These are phyloP conservation scores for Chaetothyriales sp. DNA, from an alignment of 2,329 filamentous ascomycete species.

Conservation along the genomic window DNA sequence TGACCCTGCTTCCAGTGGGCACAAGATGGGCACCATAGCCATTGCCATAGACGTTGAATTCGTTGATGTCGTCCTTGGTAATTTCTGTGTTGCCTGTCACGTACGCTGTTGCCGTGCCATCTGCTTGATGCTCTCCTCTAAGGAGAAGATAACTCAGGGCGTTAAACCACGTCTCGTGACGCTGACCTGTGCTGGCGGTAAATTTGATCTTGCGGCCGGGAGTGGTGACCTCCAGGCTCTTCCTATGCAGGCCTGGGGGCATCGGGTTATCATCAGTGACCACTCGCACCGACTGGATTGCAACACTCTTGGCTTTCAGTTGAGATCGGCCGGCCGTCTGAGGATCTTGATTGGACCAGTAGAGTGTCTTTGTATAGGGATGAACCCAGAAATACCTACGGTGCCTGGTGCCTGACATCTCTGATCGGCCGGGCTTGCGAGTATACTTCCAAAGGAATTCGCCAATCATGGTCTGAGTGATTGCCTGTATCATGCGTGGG, in stretches of 20 bases:
- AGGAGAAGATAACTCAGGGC: slow-evolving; percentile 84
- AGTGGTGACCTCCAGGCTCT: slow-evolving; percentile 80
- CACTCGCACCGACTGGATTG: slow-evolving; percentile 82
- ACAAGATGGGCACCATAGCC: slow-evolving; percentile 39
- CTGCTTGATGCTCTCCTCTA: slow-evolving; percentile 42
- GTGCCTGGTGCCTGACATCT: slow-evolving; percentile 79
- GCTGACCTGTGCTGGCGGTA: slow-evolving; percentile 80
- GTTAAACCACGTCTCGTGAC: slow-evolving; percentile 98
- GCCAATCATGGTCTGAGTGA: slow-evolving; percentile 98
- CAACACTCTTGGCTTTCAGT: slow-evolving; percentile 71
- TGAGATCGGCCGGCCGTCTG: slow-evolving; percentile 62
- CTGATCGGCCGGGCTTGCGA: slow-evolving; percentile 74
- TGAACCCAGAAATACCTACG: slow-evolving; percentile 98
- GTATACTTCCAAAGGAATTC: slow-evolving; percentile 99
- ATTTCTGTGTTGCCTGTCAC: slow-evolving; percentile 42
- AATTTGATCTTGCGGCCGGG: slow-evolving; percentile 84
- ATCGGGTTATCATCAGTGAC: slow-evolving; percentile 89
- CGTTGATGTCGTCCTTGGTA: slow-evolving; percentile 47
- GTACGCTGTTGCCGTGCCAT: slow-evolving; percentile 32
- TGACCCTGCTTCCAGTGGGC: slow-evolving; percentile 31
- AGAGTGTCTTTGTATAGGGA: slow-evolving; percentile 86
- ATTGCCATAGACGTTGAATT: slow-evolving; percentile 80
- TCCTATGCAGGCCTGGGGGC: slow-evolving; percentile 84
- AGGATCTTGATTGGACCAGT: slow-evolving; percentile 90
- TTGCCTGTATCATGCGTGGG: slow-evolving; percentile 96